Conservation (phyloP, 2,329 filamentous ascomycete genomes). For the Tolypocladium nubicola region DNA sequence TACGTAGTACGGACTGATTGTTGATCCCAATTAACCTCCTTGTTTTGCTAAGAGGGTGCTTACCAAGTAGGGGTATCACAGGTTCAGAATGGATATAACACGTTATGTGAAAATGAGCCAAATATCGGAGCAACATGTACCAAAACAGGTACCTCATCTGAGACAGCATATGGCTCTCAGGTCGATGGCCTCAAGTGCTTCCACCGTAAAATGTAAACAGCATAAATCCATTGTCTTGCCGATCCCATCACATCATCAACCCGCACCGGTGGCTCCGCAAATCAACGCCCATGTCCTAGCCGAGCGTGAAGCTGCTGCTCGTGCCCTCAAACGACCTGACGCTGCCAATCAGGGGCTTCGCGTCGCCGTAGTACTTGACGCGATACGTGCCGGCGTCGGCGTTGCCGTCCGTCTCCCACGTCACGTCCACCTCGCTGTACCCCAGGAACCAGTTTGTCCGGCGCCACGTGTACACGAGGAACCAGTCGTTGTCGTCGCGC, state of each 20-base stretch:
- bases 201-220: background rate
- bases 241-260: background rate
- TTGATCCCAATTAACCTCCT: background rate
- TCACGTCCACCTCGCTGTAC: constrained; percentile 66
- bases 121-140: background rate
- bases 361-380: constrained; percentile 75
- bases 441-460: constrained; percentile 59
- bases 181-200: background rate
- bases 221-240: background rate
- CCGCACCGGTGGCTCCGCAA: background rate
- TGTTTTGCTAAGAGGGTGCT: no score
- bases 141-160: background rate
- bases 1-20: background rate
- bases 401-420: constrained; percentile 54
- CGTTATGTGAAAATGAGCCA: background rate
- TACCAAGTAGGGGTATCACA: background rate
- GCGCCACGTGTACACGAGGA: constrained; percentile 70
- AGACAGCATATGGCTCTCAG: background rate
- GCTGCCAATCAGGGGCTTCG: constrained; percentile 44
- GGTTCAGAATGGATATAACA: no score
- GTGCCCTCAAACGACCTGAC: constrained; percentile 18
- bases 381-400: constrained; percentile 60
- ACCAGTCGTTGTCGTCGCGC: constrained; percentile 72
- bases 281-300: background rate
- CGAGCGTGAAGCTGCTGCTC: constrained; percentile 10